Evolutionary conservation across 176 grass and related monocot species (phyloP), one percentile per base, ranked within the genome.

Genomic region (Rhynchospora tenuis): DNA sequence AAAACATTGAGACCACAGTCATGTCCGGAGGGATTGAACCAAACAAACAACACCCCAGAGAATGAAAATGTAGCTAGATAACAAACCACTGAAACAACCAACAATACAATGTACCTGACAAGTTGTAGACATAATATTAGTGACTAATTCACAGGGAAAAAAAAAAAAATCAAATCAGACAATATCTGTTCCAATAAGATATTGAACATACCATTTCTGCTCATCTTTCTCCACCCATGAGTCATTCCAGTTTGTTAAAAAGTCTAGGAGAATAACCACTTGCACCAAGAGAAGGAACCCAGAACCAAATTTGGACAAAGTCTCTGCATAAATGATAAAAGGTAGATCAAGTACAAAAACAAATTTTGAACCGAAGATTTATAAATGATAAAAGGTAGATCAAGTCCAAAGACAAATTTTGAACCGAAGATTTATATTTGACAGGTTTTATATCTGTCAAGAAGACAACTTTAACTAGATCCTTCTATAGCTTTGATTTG

Each of bases 191-290:
- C 52, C 16, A 1, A 10, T 7, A 29, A 38, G 6, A 62, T 22
- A 72, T 62, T 79, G 24, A 13, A 78, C 88, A 86, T 65, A 94
- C 95, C 92, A 98, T 83, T 93, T 98, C 44, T 91, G 87, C 57
- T 94, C 95, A 94, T 98, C 95, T 89, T 98, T 98, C 87, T 98
- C 92, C 59, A 94, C 89, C 95, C 95, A 98, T 0, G 92, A 91
- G 51, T 98, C 95, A 93, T 98, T 98, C 95, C 95, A 94, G 78
- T 85, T 93, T 59, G 94, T 91, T 83, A 86, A 86, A 46, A 98
- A 98, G 74, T 98, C 95, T 76, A 98, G 81, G 29, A 98, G 90
- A 86, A 98, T 90, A 69, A 98, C 82, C 31, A 98, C 89, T 91
- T 98, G 95, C 59, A 94, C 95, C 70, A 98, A 86, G 87, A 98